A percentile compares a stretch with the other conserved stretches of the same genome.
Evolutionary conservation across 2,329 filamentous ascomycete genomes (phyloP).

Genomic region (Fusarium continuum): DNA sequence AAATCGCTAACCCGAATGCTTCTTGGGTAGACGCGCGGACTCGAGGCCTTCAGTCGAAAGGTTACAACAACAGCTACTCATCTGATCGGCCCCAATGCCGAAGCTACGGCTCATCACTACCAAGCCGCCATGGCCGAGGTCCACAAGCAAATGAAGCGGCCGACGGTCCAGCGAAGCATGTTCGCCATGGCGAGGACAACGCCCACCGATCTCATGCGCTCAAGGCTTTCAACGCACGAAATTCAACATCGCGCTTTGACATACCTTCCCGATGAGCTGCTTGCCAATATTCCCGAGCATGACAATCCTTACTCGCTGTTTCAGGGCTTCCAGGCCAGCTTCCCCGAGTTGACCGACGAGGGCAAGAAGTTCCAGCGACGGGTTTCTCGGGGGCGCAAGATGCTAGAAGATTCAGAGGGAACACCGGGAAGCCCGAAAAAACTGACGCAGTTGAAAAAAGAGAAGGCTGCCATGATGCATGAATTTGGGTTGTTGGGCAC

Average conservation of each 20-base stretch:
- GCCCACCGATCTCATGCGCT: slow-evolving; percentile 92
- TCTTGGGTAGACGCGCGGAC: slow-evolving; percentile 74
- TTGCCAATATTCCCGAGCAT: slow-evolving; percentile 87
- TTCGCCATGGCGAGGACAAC: slow-evolving; percentile 91
- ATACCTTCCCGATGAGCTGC: slow-evolving; percentile 88
- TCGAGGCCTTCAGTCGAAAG: slow-evolving; percentile 94
- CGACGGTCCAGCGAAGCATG: slow-evolving; percentile 85
- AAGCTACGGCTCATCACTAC: slow-evolving; percentile 72
- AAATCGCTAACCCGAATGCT: slow-evolving; percentile 33
- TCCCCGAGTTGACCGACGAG: slow-evolving; percentile 76
- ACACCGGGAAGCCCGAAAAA: slow-evolving; percentile 68
- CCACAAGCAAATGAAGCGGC: slow-evolving; percentile 86
- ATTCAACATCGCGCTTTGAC: slow-evolving; percentile 93
- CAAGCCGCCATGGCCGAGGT: slow-evolving; percentile 88
- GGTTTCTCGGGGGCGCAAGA: slow-evolving; percentile 77
- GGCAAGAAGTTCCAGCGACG: slow-evolving; percentile 76
- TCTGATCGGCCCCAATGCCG: slow-evolving; percentile 75
- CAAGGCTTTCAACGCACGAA: slow-evolving; percentile 87
- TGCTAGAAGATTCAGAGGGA: slow-evolving; percentile 72
- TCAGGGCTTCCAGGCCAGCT: slow-evolving; percentile 91
- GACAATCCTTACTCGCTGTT: slow-evolving; percentile 91
- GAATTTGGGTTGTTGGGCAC: slow-evolving; percentile 90
- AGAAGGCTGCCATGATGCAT: slow-evolving; percentile 82
- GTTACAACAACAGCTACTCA: slow-evolving; percentile 93
- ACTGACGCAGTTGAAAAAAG: slow-evolving; percentile 78